These are phyloP conservation scores for Lachancea meyersii DNA, from an alignment of 805 yeast genomes.

Conservation along the genomic window DNA sequence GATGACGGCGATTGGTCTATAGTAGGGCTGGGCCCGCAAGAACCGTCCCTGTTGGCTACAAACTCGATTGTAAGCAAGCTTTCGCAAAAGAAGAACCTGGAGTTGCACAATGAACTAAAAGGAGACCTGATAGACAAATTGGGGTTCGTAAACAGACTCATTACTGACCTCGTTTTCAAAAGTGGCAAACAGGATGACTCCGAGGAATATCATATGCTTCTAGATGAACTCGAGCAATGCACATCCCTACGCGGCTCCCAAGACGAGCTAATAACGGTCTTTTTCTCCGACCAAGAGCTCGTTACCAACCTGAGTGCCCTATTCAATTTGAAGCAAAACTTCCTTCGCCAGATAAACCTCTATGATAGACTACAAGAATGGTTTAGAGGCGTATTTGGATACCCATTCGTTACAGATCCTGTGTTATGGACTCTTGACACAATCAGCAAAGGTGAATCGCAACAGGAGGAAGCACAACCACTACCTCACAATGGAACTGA, in stretches of 20 bases:
- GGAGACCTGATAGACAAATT: slow-evolving; percentile 25
- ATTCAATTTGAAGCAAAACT: slow-evolving; percentile 21
- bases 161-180: slow-evolving; percentile 15
- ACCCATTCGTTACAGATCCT: slow-evolving; percentile 18
- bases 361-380: slow-evolving; percentile 21
- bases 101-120: slow-evolving; percentile 25
- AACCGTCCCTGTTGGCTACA: slow-evolving; percentile 15
- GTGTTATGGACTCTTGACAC: slow-evolving; percentile 15
- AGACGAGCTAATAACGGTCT: slow-evolving; percentile 25
- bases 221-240: slow-evolving; percentile 27
- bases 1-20: slow-evolving; percentile 31
- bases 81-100: slow-evolving; percentile 25
- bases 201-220: slow-evolving; percentile 21
- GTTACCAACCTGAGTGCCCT: slow-evolving; percentile 23
- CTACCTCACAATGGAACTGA: not conserved
- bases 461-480: not conserved
- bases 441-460: not conserved
- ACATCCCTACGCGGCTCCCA: slow-evolving; percentile 21
- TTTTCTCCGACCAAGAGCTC: slow-evolving; percentile 25
- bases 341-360: slow-evolving; percentile 19
- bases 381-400: slow-evolving; percentile 20
- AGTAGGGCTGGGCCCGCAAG: slow-evolving; percentile 33
- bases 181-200: not conserved
- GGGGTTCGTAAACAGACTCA: slow-evolving; percentile 19
- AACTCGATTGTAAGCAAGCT: slow-evolving; percentile 24